phyloP scores from a whole-genome alignment of 2,329 filamentous ascomycete genomes.

The Hortaea sp. region DNA sequence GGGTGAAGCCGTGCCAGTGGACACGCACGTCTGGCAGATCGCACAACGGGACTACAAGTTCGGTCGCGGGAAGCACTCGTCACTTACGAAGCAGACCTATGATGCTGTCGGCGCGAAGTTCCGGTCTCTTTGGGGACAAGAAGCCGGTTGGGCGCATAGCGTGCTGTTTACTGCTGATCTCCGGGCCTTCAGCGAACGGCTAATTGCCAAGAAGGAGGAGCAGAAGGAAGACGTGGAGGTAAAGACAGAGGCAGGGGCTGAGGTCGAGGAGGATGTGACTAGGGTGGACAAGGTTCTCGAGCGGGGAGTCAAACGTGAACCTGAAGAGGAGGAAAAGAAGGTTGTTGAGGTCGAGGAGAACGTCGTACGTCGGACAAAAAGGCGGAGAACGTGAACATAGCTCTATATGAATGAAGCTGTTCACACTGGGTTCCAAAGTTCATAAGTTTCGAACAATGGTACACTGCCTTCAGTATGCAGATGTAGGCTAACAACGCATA shows the following conservation, averaged over 20 bases:
- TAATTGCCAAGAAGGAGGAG: slow-evolving; percentile 40
- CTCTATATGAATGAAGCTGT: not conserved
- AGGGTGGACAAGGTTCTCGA: slow-evolving; percentile 23
- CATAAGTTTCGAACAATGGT: no score
- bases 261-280: slow-evolving; percentile 22
- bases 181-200: slow-evolving; percentile 65
- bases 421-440: no score
- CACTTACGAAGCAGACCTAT: slow-evolving; percentile 79
- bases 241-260: slow-evolving; percentile 23
- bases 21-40: slow-evolving; percentile 98
- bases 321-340: slow-evolving; percentile 27
- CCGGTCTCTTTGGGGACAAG: slow-evolving; percentile 75
- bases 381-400: slow-evolving; percentile 15
- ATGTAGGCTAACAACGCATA: no score
- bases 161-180: slow-evolving; percentile 93
- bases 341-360: slow-evolving; percentile 31
- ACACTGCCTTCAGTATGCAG: no score
- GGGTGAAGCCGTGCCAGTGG: slow-evolving; percentile 89
- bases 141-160: slow-evolving; percentile 96
- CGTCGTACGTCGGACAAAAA: slow-evolving; percentile 28
- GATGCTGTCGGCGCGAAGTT: slow-evolving; percentile 87
- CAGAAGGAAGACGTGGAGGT: slow-evolving; percentile 33
- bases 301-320: slow-evolving; percentile 32
- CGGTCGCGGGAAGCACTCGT: slow-evolving; percentile 70
- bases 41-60: slow-evolving; percentile 93